These are phyloP conservation scores for Mucor velutinosus DNA, from an alignment of 371 early-diverging fungal species.

Conservation along the genomic window DNA sequence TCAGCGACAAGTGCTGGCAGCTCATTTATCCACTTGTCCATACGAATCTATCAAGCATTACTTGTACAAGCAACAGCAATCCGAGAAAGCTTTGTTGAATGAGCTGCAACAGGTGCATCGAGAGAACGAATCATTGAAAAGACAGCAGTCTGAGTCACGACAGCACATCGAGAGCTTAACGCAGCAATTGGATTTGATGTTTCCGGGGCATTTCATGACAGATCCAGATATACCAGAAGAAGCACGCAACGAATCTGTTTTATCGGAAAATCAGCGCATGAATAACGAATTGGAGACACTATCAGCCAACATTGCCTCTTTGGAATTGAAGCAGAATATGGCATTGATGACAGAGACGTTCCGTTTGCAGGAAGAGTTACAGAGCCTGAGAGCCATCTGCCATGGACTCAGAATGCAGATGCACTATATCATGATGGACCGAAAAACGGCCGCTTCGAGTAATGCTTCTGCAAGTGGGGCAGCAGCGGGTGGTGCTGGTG, in stretches of 20 bases:
- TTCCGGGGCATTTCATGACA: conserved; percentile 40
- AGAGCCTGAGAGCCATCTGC: conserved; percentile 63
- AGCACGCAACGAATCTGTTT: conserved; percentile 23
- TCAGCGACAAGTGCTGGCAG: conserved; percentile 37
- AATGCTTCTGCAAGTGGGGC: not conserved
- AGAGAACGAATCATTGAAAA: conserved; percentile 48
- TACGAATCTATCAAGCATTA: conserved; percentile 67
- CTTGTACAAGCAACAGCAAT: conserved; percentile 49
- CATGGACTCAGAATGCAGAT: conserved; percentile 72
- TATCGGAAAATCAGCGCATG: conserved; percentile 58
- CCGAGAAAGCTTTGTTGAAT: conserved; percentile 43
- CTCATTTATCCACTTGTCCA: conserved; percentile 54
- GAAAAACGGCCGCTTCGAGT: conserved; percentile 21
- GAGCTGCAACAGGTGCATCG: conserved; percentile 50
- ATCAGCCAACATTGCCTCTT: conserved; percentile 55
- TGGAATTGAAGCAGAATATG: conserved; percentile 72
- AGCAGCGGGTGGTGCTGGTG: not conserved
- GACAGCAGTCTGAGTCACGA: conserved; percentile 42
- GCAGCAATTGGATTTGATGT: conserved; percentile 42
- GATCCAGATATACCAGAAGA: conserved; percentile 31
- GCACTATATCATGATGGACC: conserved; percentile 65
- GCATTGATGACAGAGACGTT: conserved; percentile 72
- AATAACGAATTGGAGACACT: conserved; percentile 63
- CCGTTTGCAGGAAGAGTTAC: conserved; percentile 70
- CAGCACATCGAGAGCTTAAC: conserved; percentile 46